These are phyloP conservation scores for Heritiera fomes DNA, from an alignment of 345 rosid genomes.

Conservation along the genomic window DNA sequence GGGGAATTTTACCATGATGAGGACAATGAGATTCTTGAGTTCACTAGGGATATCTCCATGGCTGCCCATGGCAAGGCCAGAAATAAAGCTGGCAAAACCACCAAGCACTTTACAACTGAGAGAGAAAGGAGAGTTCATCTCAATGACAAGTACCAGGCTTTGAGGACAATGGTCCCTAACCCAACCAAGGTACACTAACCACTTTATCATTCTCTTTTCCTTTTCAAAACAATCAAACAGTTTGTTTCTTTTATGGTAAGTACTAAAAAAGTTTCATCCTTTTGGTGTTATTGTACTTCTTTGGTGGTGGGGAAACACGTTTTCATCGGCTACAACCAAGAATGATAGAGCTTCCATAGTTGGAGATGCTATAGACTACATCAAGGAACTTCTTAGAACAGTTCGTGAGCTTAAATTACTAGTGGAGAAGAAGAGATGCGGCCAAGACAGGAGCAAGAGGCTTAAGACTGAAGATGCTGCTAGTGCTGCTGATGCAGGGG, in stretches of 20 bases:
- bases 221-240: neutral
- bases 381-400: slow-evolving; percentile 65
- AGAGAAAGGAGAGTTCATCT: slow-evolving; percentile 64
- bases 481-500: slow-evolving; percentile 34
- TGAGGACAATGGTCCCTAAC: slow-evolving; percentile 65
- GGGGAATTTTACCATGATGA: slow-evolving; percentile 34
- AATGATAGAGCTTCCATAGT: slow-evolving; percentile 80
- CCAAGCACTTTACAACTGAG: slow-evolving; percentile 63
- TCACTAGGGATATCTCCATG: slow-evolving; percentile 39
- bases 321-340: slow-evolving; percentile 30
- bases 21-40: slow-evolving; percentile 50
- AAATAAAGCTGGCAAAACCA: slow-evolving; percentile 38
- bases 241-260: neutral
- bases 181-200: slow-evolving; percentile 55
- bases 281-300: neutral
- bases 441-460: slow-evolving; percentile 55
- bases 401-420: slow-evolving; percentile 73
- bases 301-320: neutral
- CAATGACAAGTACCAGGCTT: slow-evolving; percentile 53
- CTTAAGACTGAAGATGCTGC: slow-evolving; percentile 34
- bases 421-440: slow-evolving; percentile 69
- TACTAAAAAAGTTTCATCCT: neutral
- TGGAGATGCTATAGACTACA: slow-evolving; percentile 77
- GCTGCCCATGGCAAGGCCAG: slow-evolving; percentile 45
- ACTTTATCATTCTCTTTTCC: neutral